These are phyloP conservation scores for Thelonectria discophora DNA, from an alignment of 2,329 filamentous ascomycete species.

Conservation along the genomic window DNA sequence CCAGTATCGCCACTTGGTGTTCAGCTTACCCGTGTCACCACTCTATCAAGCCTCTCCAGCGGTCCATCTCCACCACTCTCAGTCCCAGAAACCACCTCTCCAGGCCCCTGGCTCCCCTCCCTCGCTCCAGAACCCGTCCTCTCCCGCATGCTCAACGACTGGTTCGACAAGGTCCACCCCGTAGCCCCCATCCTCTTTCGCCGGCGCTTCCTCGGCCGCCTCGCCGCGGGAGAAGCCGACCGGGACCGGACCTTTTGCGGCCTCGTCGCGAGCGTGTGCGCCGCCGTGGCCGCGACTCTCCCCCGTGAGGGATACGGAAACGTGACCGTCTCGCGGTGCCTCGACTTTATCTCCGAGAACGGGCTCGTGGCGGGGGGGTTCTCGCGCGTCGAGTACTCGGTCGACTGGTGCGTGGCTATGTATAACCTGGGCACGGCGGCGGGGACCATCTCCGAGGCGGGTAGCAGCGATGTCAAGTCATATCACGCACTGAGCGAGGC, in stretches of 20 bases:
- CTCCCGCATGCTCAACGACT: slow-evolving; percentile 42
- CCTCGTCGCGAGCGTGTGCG: slow-evolving; percentile 48
- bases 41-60: slow-evolving; percentile 16
- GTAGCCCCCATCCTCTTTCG: slow-evolving; percentile 47
- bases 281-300: slow-evolving; percentile 46
- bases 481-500: slow-evolving; percentile 40
- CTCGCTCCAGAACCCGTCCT: slow-evolving; percentile 32
- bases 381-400: slow-evolving; percentile 32
- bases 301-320: slow-evolving; percentile 39
- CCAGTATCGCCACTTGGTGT: neutral
- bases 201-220: slow-evolving; percentile 42
- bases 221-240: slow-evolving; percentile 39
- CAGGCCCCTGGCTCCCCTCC: slow-evolving; percentile 27
- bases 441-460: slow-evolving; percentile 21
- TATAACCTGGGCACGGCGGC: slow-evolving; percentile 47
- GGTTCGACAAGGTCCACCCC: slow-evolving; percentile 50
- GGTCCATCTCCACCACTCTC: slow-evolving; percentile 9
- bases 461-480: slow-evolving; percentile 30
- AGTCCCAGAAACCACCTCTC: slow-evolving; percentile 15
- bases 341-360: slow-evolving; percentile 43
- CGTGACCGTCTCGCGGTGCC: slow-evolving; percentile 43
- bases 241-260: slow-evolving; percentile 44
- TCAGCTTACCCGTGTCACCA: slow-evolving; percentile 3
- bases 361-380: slow-evolving; percentile 36
- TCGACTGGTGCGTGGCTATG: slow-evolving; percentile 49